Base-by-base conservation (phyloP, 176 grass and related monocot genomes). In the Panicum miliaceum region DNA sequence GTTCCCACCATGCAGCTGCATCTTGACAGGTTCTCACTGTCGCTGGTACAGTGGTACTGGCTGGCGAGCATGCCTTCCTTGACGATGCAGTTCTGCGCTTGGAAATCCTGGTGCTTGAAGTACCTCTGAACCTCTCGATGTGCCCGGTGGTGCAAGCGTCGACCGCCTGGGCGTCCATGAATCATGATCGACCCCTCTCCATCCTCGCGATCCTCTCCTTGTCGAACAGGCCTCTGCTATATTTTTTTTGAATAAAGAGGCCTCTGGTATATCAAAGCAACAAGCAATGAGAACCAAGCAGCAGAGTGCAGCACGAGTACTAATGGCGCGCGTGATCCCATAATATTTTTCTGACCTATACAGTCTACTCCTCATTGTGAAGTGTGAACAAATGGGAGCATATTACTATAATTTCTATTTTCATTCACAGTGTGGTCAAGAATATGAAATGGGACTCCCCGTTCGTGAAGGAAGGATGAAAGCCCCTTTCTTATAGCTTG, bases 41-140 rank as follows among this genome's bases (percentile, higher is more conserved):
- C n/a, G n/a, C n/a, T n/a, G n/a, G 32, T 71, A 85, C 87, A 93
- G 82, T 75, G 83, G 79, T 93, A 91, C 60, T 93, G 95, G 72
- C 87, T 88, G 3, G 93, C 91, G 15, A 93, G 85, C 62, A 90
- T 80, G 34, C 93, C 96, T 82, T 93, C 91, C 87, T 92, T 94
- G 10, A 97, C 92, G 63, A 97, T 97, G 81, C 94, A 97, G 71
- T 97, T 85, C 52, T 94, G 81, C 54, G 23, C 69, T 0, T 88
- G 86, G 78, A 97, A 97, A 64, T 94, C 94, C 73, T 94, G 80
- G 12, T 92, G 86, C 68, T 97, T 94, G 90, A 97, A 97, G 78
- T 92, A 92, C 53, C 81, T 82, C 53, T 94, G n/a, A n/a, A n/a
- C n/a, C n/a, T 91, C 20, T 86, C 91, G 73, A 97, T 85, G 47